Evolutionary conservation across 2,329 filamentous ascomycete species (phyloP).

Genomic region (Xylaria multiplex): DNA sequence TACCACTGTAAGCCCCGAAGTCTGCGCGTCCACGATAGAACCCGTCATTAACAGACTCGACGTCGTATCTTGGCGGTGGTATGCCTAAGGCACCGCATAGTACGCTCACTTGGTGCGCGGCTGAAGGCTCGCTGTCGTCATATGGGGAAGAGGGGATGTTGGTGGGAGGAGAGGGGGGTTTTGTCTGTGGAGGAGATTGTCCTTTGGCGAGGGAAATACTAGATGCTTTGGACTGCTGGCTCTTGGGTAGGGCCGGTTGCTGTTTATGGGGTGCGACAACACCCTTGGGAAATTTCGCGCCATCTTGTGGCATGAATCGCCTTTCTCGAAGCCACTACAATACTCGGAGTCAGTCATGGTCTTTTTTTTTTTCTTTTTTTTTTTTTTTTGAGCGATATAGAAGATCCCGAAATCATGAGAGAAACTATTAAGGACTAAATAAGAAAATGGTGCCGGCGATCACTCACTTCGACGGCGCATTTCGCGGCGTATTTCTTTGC

Average conservation of each 20-base stretch:
- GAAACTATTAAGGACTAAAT: too few species aligned
- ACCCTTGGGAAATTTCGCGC: slow-evolving; percentile 29
- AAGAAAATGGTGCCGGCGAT: too few species aligned
- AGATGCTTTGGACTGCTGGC: background rate
- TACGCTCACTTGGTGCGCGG: slow-evolving; percentile 42
- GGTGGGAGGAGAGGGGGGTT: slow-evolving; percentile 43
- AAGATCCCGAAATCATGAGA: too few species aligned
- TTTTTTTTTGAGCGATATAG: too few species aligned
- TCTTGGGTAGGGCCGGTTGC: slow-evolving; percentile 39
- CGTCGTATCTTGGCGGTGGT: slow-evolving; percentile 49
- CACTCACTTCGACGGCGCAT: slow-evolving; percentile 51
- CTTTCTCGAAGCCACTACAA: slow-evolving; percentile 50
- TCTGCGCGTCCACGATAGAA: slow-evolving; percentile 52
- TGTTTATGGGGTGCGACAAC: slow-evolving; percentile 3
- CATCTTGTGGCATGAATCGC: slow-evolving; percentile 44
- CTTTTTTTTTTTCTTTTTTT: too few species aligned
- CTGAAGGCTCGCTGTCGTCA: slow-evolving; percentile 38
- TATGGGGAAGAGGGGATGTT: slow-evolving; percentile 37
- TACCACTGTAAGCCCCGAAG: slow-evolving; percentile 26
- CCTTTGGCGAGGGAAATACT: background rate
- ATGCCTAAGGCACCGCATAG: slow-evolving; percentile 52
- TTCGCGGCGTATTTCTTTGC: slow-evolving; percentile 65
- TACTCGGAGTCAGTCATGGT: too few species aligned
- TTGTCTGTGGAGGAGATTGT: background rate
- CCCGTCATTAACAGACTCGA: slow-evolving; percentile 40